A percentile compares a stretch with the other conserved stretches of the same genome.
phyloP scores from a whole-genome alignment of 2,329 filamentous ascomycete genomes.

The Beauveria scarabaeidicola region DNA sequence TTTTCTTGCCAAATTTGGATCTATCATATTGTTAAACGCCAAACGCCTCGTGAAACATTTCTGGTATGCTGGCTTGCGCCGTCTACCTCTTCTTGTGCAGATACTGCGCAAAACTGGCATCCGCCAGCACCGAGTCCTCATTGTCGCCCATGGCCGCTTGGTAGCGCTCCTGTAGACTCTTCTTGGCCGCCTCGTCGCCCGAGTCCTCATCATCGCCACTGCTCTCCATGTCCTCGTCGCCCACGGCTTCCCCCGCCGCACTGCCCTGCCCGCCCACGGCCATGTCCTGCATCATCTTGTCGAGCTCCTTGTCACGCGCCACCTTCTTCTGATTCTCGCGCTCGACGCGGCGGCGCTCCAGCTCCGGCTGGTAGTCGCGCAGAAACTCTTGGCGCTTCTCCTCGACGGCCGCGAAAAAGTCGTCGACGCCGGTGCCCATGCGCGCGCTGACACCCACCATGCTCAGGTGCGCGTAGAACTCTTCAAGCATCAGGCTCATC shows the following conservation, averaged over 20 bases:
- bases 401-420: slow-evolving; percentile 85
- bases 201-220: slow-evolving; percentile 51
- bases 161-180: slow-evolving; percentile 68
- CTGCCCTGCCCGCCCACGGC: slow-evolving; percentile 32
- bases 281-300: slow-evolving; percentile 94
- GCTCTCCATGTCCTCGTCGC: slow-evolving; percentile 45
- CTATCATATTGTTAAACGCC: slow-evolving; percentile 3
- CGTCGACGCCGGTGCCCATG: slow-evolving; percentile 82
- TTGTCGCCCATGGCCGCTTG: slow-evolving; percentile 61
- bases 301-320: slow-evolving; percentile 70
- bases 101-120: slow-evolving; percentile 56
- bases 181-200: slow-evolving; percentile 51
- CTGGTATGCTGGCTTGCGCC: neutral
- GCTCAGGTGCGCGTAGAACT: slow-evolving; percentile 91
- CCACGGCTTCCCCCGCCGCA: slow-evolving; percentile 36
- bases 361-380: slow-evolving; percentile 82
- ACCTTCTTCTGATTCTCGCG: slow-evolving; percentile 67
- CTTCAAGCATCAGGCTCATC: slow-evolving; percentile 95
- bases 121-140: slow-evolving; percentile 39
- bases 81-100: slow-evolving; percentile 36
- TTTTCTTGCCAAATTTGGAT: neutral
- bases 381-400: slow-evolving; percentile 85
- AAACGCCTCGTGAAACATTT: slow-evolving; percentile 17
- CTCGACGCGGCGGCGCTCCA: slow-evolving; percentile 68
- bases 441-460: slow-evolving; percentile 91